Base-by-base conservation (phyloP, 2,329 filamentous ascomycete genomes). In the Talaromyces pinophilus region DNA sequence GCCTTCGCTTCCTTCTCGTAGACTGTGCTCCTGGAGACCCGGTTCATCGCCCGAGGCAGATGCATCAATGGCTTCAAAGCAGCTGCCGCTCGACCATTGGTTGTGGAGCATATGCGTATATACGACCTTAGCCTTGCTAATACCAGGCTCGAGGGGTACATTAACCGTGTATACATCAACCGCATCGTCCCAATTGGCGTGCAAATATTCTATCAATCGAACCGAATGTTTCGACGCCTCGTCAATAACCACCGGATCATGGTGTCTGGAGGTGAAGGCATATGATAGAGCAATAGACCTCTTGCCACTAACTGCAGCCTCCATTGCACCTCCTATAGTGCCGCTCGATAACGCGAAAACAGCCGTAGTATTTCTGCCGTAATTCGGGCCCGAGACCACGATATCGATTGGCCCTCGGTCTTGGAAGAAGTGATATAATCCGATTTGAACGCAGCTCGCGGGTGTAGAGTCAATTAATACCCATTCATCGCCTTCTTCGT, bases 111-210 rank as follows among this genome's bases (percentile, higher is more conserved):
- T 90, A 68, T 87, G 82, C 2, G 95, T 94, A 81, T 89, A 97
- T n/a, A 95, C 73, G 3, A 93, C 88, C 79, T 91, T 92, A 63
- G 85, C 84, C 19, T 81, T 76, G 71, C 89, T 89, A 0, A 97
- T 87, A 6, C 88, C 90, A 67, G 91, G 89, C 15, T 95, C 85
- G 11, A 98, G 82, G 22, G 95, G 94, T 8, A 98, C 90, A 75
- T 98, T 98, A 71, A 98, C 88, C 59, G 86, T 91, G 78, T 97
- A 98, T n/a, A 98, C 80, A 74, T 96, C 92, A 5, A 92, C 88
- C 62, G 88, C 88, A 40, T 82, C 79, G 0, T 83, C 86, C 90
- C 92, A 97, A 74, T 93, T 90, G 59, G 85, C 83, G 71, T 86
- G 88, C 6, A 99, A 83, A 68, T 92, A 86, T 77, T 97, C 90